Conservation (phyloP, 2,329 filamentous ascomycete genomes). For the Chaetomiaceae sp. region DNA sequence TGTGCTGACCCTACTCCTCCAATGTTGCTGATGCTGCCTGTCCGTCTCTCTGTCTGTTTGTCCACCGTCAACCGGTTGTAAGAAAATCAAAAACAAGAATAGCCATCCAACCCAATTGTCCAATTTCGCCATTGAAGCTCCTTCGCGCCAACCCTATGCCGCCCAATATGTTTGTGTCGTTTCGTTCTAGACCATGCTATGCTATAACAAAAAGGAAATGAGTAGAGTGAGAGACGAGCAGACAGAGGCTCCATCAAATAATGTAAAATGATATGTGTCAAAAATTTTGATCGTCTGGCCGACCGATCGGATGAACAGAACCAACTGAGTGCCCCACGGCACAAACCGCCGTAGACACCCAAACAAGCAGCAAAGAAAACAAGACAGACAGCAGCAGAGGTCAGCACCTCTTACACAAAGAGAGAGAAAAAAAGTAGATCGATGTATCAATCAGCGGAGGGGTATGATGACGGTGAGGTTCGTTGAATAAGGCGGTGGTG, state of each 20-base stretch:
- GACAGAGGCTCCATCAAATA: slow-evolving; percentile 3
- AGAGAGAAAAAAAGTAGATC: slow-evolving; percentile 27
- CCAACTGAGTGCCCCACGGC: not conserved
- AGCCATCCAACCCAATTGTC: slow-evolving; percentile 25
- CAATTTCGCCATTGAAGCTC: slow-evolving; percentile 20
- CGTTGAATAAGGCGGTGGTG: slow-evolving; percentile 32
- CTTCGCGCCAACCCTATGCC: slow-evolving; percentile 14
- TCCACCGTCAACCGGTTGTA: not conserved
- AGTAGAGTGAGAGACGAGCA: not conserved
- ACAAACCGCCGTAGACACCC: slow-evolving; percentile 16
- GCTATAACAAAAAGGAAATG: slow-evolving; percentile 7
- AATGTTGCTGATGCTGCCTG: slow-evolving; percentile 2
- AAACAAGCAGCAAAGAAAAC: slow-evolving; percentile 24
- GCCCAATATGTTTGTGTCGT: slow-evolving; percentile 23
- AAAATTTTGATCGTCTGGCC: not conserved
- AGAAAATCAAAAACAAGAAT: slow-evolving; percentile 26
- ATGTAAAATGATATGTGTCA: slow-evolving; percentile 17
- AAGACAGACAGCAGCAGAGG: slow-evolving; percentile 25
- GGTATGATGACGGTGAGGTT: not conserved
- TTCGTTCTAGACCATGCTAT: slow-evolving; percentile 24
- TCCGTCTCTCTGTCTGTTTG: not conserved
- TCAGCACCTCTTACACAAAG: slow-evolving; percentile 25
- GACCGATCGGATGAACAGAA: slow-evolving; percentile 1
- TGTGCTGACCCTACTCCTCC: slow-evolving; percentile 13
- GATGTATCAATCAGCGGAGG: slow-evolving; percentile 15